These are phyloP conservation scores for Tieghemostelium lacteum DNA, from an alignment of 78 protist genomes.

Conservation along the genomic window DNA sequence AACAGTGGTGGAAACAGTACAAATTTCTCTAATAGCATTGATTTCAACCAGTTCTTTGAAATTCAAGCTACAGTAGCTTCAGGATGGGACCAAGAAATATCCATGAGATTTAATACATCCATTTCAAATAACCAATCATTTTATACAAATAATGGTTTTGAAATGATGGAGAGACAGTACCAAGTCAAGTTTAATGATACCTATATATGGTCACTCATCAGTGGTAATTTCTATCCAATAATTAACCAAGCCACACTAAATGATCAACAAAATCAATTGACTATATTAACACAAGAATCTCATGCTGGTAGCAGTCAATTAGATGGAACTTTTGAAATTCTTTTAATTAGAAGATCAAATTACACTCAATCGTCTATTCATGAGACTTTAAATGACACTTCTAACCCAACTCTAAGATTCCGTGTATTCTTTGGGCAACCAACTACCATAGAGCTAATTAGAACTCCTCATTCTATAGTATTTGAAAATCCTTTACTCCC, in stretches of 20 bases:
- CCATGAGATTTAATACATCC: constrained; percentile 29
- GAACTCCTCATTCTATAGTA: constrained; percentile 56
- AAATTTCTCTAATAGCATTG: too few species aligned
- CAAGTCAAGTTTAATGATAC: constrained; percentile 36
- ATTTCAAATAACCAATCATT: constrained; percentile 1
- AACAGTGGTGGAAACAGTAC: not conserved
- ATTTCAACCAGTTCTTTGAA: constrained; percentile 71
- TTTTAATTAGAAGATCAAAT: constrained; percentile 36
- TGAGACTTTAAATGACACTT: constrained; percentile 56
- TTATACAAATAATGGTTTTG: constrained; percentile 63
- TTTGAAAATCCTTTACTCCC: constrained; percentile 48
- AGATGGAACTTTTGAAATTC: constrained; percentile 20
- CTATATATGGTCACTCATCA: constrained; percentile 4
- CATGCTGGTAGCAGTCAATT: constrained; percentile 44
- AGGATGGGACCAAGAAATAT: constrained; percentile 53
- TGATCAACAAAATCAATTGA: constrained; percentile 27
- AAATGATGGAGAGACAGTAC: constrained; percentile 29
- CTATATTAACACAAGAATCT: constrained; percentile 4
- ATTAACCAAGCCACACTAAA: constrained; percentile 10
- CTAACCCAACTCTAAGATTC: constrained; percentile 7
- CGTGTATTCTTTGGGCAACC: constrained; percentile 25
- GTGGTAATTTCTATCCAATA: constrained; percentile 56
- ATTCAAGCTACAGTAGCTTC: constrained; percentile 35
- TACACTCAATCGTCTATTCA: constrained; percentile 49
- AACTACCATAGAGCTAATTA: not conserved